A percentile compares a stretch with the other conserved stretches of the same genome.
phyloP scores from a whole-genome alignment of 2,329 filamentous ascomycete species.

The Arthrobotrys sphaeroides region DNA sequence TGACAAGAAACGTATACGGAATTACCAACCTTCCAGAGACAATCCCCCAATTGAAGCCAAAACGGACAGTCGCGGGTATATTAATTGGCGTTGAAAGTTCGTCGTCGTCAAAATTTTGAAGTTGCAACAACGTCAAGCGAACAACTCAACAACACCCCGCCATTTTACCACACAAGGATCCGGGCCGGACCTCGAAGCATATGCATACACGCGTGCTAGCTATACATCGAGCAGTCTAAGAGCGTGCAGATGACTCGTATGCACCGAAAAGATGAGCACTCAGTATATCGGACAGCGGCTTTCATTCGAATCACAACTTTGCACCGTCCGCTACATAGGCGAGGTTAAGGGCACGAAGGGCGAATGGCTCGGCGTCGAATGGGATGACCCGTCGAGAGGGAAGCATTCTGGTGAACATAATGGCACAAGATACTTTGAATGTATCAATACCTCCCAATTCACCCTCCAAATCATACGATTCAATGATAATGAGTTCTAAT shows the following conservation, averaged over 20 bases:
- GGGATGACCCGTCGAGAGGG: constrained; percentile 85
- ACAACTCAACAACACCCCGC: constrained; percentile 53
- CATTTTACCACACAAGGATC: constrained; percentile 18
- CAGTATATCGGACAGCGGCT: constrained; percentile 75
- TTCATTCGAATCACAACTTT: constrained; percentile 79
- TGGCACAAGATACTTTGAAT: constrained; percentile 81
- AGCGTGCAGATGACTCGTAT: neutral
- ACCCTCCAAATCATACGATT: constrained; percentile 6
- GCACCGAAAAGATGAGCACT: constrained; percentile 58
- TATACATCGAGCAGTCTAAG: neutral
- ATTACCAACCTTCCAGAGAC: neutral
- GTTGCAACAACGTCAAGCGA: constrained; percentile 48
- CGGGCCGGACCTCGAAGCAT: neutral
- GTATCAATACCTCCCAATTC: constrained; percentile 65
- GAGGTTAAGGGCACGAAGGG: constrained; percentile 78
- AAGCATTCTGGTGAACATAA: constrained; percentile 90
- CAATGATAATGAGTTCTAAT: neutral
- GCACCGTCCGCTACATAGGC: constrained; percentile 86
- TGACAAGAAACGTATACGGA: neutral
- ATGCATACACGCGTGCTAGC: too few relatives aligned
- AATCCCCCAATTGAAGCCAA: constrained; percentile 32
- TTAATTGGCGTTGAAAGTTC: constrained; percentile 31
- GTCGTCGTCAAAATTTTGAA: constrained; percentile 42
- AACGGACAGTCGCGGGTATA: constrained; percentile 5
- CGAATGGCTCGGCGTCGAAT: constrained; percentile 92